Percentiles rank a stretch among this genome's conserved stretches.
Evolutionary conservation across 768 basidiomycete genomes (phyloP).

Genomic region (Daedaleopsis nitida): DNA sequence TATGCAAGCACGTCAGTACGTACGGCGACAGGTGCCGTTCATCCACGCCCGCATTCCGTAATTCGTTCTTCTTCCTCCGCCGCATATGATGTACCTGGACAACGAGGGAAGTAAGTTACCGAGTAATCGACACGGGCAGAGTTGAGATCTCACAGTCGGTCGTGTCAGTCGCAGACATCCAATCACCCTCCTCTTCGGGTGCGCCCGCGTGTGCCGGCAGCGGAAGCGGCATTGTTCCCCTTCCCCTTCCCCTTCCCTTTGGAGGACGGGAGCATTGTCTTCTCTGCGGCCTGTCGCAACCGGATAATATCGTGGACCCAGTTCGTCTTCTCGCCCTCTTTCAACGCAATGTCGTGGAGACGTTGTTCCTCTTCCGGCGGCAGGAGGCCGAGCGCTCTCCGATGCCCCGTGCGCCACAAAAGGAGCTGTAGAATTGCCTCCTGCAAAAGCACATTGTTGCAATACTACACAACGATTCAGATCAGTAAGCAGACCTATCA

Average conservation of each 20-base stretch:
- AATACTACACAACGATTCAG: constrained; percentile 54
- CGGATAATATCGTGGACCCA: constrained; percentile 68
- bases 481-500: neutral
- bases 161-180: neutral
- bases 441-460: constrained; percentile 68
- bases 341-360: constrained; percentile 51
- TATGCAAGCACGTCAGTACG: neutral
- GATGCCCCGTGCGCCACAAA: constrained; percentile 69
- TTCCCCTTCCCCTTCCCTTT: constrained; percentile 6
- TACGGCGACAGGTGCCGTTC: neutral
- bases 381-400: constrained; percentile 51
- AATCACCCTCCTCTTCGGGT: constrained; percentile 9
- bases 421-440: constrained; percentile 73
- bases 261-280: constrained; percentile 19
- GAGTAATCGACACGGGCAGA: neutral
- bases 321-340: constrained; percentile 54
- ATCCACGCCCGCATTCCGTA: neutral
- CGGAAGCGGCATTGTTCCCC: constrained; percentile 4
- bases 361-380: constrained; percentile 54
- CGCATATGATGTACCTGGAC: neutral
- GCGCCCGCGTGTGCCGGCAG: constrained; percentile 5
- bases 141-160: neutral
- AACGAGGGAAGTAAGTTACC: neutral
- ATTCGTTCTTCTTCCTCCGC: neutral
- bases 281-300: constrained; percentile 34